Evolutionary conservation across 2,329 filamentous ascomycete genomes (phyloP), one percentile per base, ranked within the genome.

Genomic region (Talaromyces albobiverticillius): DNA sequence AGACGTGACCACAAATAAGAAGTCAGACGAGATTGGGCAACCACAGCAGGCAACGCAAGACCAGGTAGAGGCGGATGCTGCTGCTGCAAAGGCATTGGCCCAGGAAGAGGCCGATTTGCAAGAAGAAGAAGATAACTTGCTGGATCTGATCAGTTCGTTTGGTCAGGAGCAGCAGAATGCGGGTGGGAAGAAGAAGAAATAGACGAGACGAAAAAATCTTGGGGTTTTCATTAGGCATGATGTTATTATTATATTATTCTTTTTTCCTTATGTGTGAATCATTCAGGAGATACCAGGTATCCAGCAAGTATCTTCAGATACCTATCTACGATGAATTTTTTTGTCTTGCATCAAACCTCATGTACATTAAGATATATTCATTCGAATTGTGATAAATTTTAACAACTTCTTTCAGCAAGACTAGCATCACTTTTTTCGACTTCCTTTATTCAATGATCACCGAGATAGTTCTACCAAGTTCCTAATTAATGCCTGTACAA

Each of bases 61-160:
- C 55, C 66, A 67, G 7, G 73, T 75, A 55, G 66, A 67, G 5
- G 75, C 76, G 69, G 68, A 75, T 51, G 64, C 71, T 45, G 63
- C 62, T 40, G 68, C 62, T 40, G 63, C 64, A 46, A 62, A 64
- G 36, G 68, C 57, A 20, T 63, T 66, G 50, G 58, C 53, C 62
- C 78, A 74, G 67, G 79, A 77, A 71, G 80, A 76, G 65, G 78
- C 74, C 67, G 65, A 61, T 13, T 71, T 67, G 26, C 68, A 74
- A 49, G 71, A 76, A 51, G 71, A 77, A 55, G 77, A 81, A 50
- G 80, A 81, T 58, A 82, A 78, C 65, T 62, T 84, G 65, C 67
- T 84, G 70, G 80, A 84, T 71, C 68, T 84, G 68, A 81, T 83
- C 60, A 78, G 75, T 63, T 77, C 73, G 41, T 78, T 75, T 65